These are phyloP conservation scores for Neurospora terricola DNA, from an alignment of 495 filamentous ascomycete species.

Conservation along the genomic window DNA sequence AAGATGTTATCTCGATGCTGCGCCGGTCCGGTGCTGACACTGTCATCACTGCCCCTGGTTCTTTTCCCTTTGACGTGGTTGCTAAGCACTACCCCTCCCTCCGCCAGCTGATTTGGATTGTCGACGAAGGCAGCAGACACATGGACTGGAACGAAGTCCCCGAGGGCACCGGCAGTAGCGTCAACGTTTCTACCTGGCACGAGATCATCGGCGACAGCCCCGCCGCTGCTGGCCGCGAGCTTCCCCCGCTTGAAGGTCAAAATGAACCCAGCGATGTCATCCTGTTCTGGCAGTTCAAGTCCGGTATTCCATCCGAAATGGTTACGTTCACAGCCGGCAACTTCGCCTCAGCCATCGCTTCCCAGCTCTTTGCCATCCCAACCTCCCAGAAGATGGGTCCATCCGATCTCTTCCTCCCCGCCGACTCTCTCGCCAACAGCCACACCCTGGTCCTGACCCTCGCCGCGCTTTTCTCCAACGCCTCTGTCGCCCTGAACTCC, in stretches of 20 bases:
- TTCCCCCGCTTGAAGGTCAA: constrained; percentile 35
- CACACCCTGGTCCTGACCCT: constrained; percentile 75
- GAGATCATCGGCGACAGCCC: constrained; percentile 63
- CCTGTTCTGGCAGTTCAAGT: constrained; percentile 50
- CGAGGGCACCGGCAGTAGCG: constrained; percentile 54
- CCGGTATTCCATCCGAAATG: constrained; percentile 49
- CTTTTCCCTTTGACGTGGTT: constrained; percentile 68
- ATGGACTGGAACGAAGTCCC: constrained; percentile 84
- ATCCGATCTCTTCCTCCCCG: constrained; percentile 78
- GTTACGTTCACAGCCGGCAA: constrained; percentile 72
- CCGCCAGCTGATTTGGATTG: constrained; percentile 82
- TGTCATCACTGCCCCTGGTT: constrained; percentile 77
- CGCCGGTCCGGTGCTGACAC: constrained; percentile 62
- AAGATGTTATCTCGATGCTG: constrained; percentile 58
- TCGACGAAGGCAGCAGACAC: constrained; percentile 81
- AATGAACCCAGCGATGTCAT: constrained; percentile 44
- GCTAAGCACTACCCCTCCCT: constrained; percentile 56
- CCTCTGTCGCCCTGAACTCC: constrained; percentile 81
- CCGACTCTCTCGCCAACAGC: constrained; percentile 66
- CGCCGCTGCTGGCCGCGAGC: constrained; percentile 29
- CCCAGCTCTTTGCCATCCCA: constrained; percentile 67
- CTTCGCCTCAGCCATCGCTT: constrained; percentile 66
- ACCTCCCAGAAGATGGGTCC: constrained; percentile 58
- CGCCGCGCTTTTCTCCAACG: constrained; percentile 71
- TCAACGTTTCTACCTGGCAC: constrained; percentile 80